Evolutionary conservation across 768 basidiomycete genomes (phyloP).

Genomic region (Thelephora aurantiotincta): DNA sequence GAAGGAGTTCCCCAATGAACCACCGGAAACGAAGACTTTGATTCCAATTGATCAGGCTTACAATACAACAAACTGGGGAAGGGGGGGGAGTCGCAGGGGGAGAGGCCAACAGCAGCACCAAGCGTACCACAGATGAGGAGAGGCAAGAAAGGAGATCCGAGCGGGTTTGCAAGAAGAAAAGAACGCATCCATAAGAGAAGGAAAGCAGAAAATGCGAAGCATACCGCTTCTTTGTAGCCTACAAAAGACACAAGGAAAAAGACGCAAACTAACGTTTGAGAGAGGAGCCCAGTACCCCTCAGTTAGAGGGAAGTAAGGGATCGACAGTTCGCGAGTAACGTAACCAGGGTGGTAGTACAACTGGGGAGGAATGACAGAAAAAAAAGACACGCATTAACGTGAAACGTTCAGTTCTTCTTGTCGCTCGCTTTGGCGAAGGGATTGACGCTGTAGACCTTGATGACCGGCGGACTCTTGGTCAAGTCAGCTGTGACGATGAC

Average conservation of each 20-base stretch:
- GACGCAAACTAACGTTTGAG: background rate
- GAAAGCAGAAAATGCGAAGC: background rate
- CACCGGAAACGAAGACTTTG: too few relatives aligned
- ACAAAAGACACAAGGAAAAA: background rate
- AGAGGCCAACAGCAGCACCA: background rate
- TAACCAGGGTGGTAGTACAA: background rate
- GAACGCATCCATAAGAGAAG: slow-evolving; percentile 3
- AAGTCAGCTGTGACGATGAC: slow-evolving; percentile 92
- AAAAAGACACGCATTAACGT: background rate
- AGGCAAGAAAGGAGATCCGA: too few relatives aligned
- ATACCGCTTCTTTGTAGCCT: too few relatives aligned
- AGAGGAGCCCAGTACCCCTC: too few relatives aligned
- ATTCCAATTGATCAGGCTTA: background rate
- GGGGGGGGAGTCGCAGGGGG: background rate
- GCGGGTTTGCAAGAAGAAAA: too few relatives aligned
- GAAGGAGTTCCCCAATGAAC: too few relatives aligned
- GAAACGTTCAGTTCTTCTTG: background rate
- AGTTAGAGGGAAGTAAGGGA: background rate
- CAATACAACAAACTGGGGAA: background rate
- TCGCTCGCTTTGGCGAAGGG: slow-evolving; percentile 62
- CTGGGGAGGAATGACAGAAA: background rate
- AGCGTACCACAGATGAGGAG: background rate
- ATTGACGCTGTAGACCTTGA: slow-evolving; percentile 95
- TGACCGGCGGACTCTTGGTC: slow-evolving; percentile 91
- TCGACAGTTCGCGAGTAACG: background rate